Conservation (phyloP, 202 grass and related monocot genomes). For the Panicum virgatum region DNA sequence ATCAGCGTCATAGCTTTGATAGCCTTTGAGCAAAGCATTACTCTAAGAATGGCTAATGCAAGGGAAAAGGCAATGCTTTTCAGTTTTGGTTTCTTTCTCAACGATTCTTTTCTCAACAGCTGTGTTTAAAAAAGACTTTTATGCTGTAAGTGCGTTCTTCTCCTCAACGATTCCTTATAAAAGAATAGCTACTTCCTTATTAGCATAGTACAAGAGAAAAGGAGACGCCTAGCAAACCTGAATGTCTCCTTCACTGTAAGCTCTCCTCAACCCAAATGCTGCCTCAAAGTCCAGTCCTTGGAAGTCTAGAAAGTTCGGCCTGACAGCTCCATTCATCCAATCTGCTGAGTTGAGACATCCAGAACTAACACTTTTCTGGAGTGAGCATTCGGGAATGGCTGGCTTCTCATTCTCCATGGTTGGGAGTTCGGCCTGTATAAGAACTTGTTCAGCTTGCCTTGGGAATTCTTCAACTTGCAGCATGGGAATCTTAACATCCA, state of each 20-base stretch:
- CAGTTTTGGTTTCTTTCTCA: conserved; percentile 23
- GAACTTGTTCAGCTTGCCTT: conserved; percentile 26
- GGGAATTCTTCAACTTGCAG: conserved; percentile 63
- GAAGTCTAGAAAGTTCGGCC: conserved; percentile 85
- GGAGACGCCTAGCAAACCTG: conserved; percentile 58
- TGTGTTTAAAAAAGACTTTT: conserved; percentile 26
- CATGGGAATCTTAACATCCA: conserved; percentile 88
- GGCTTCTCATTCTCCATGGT: conserved; percentile 39
- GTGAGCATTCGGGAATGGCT: conserved; percentile 58
- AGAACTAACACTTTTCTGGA: conserved; percentile 94
- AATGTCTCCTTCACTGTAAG: conserved; percentile 96
- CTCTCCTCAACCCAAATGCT: conserved; percentile 79
- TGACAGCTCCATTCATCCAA: conserved; percentile 56
- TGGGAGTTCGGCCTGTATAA: conserved; percentile 5
- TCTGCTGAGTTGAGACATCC: conserved; percentile 78
- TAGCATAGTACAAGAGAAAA: conserved; percentile 17
- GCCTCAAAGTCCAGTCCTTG: conserved; percentile 81
- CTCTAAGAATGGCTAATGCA: conserved; percentile 15
- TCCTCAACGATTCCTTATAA: conserved; percentile 5
- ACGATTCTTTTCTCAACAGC: conserved; percentile 14
- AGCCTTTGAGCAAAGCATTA: conserved; percentile 26
- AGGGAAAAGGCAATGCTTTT: conserved; percentile 25
- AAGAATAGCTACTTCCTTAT: conserved; percentile 11
- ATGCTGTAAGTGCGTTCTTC: conserved; percentile 28
- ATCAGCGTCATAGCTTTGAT: conserved; percentile 37